These are phyloP conservation scores for Candida saitoana DNA, from an alignment of 805 yeast genomes.

Conservation along the genomic window DNA sequence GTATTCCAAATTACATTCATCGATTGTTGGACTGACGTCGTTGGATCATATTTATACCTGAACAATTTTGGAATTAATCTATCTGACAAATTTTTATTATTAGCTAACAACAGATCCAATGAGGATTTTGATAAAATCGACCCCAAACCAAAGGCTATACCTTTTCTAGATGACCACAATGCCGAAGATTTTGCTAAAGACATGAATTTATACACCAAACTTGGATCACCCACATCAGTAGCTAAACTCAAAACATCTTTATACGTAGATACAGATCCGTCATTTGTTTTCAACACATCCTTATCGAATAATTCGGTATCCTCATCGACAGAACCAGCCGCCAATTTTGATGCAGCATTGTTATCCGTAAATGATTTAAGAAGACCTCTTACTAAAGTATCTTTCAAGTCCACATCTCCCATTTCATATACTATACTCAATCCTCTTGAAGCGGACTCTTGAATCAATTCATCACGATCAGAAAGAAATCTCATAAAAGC, in stretches of 20 bases:
- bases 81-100: conserved; percentile 51
- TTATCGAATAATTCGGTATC: conserved; percentile 86
- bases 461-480: conserved; percentile 81
- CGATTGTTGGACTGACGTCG: conserved; percentile 63
- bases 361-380: conserved; percentile 76
- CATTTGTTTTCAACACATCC: conserved; percentile 73
- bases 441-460: conserved; percentile 90
- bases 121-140: conserved; percentile 76
- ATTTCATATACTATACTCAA: conserved; percentile 74
- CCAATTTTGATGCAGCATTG: conserved; percentile 38
- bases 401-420: conserved; percentile 65
- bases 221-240: conserved; percentile 92
- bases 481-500: conserved; percentile 75
- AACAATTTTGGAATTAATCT: conserved; percentile 76
- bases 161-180: conserved; percentile 88
- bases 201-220: conserved; percentile 91
- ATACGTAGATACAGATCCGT: conserved; percentile 85
- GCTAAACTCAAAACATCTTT: conserved; percentile 86
- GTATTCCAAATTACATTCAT: conserved; percentile 89
- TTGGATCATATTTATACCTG: conserved; percentile 85
- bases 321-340: conserved; percentile 65
- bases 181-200: conserved; percentile 83
- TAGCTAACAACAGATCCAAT: conserved; percentile 55
- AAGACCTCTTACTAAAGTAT: conserved; percentile 66
- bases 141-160: conserved; percentile 91